phyloP scores from a whole-genome alignment of 805 yeast genomes.

The Suhomyces faveliae region DNA sequence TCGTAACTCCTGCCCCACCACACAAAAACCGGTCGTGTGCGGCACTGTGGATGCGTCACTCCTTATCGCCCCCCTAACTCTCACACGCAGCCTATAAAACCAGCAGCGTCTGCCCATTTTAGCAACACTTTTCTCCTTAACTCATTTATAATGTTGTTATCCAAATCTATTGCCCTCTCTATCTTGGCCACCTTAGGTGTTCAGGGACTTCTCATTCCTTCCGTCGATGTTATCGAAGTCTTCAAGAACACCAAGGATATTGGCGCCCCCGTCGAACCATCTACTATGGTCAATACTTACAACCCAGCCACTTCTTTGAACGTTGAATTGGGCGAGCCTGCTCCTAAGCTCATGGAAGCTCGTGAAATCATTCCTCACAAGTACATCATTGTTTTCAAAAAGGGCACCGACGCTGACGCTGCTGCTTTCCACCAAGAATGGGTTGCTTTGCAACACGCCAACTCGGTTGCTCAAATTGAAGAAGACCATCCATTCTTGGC shows the following conservation, averaged over 20 bases:
- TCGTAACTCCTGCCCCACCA: neutral
- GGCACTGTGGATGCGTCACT: slow-evolving; percentile 5
- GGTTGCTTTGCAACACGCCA: slow-evolving; percentile 55
- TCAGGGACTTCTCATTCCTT: slow-evolving; percentile 31
- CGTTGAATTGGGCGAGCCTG: slow-evolving; percentile 20
- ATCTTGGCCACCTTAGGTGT: slow-evolving; percentile 42
- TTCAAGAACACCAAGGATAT: slow-evolving; percentile 12
- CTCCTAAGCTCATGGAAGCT: slow-evolving; percentile 48
- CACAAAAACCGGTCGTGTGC: slow-evolving; percentile 4
- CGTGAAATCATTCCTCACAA: slow-evolving; percentile 62
- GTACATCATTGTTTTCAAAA: slow-evolving; percentile 85
- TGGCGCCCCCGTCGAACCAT: slow-evolving; percentile 4
- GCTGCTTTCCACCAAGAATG: slow-evolving; percentile 65
- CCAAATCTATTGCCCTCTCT: slow-evolving; percentile 42
- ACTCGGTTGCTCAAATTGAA: slow-evolving; percentile 35
- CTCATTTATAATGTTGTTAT: slow-evolving; percentile 25
- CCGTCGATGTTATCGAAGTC: slow-evolving; percentile 25
- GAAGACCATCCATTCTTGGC: slow-evolving; percentile 36
- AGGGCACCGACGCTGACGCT: slow-evolving; percentile 51
- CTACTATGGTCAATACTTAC: slow-evolving; percentile 6
- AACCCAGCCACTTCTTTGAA: slow-evolving; percentile 6
- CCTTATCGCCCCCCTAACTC: slow-evolving; percentile 6
- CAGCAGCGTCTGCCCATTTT: slow-evolving; percentile 3
- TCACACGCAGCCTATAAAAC: slow-evolving; percentile 1
- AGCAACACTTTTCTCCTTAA: neutral